phyloP scores from a whole-genome alignment of 306 rosid species.

The Gastrolobium bilobum region DNA sequence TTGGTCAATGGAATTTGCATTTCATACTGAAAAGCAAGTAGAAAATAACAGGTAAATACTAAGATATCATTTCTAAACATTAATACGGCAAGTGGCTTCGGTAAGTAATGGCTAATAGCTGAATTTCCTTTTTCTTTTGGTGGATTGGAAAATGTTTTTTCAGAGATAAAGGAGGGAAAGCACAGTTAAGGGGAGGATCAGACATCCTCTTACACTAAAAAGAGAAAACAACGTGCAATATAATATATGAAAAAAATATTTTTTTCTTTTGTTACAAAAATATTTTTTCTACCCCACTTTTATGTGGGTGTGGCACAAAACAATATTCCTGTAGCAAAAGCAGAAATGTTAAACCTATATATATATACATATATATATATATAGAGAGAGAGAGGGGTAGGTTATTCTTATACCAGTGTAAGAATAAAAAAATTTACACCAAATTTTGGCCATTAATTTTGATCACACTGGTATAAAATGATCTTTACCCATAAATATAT shows the following conservation, averaged over 20 bases:
- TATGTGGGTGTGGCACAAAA: no score
- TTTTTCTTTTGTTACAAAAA: no score
- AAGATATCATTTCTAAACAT: constrained; percentile 1
- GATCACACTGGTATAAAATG: no score
- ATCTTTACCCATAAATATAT: no score
- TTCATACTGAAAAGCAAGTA: constrained; percentile 16
- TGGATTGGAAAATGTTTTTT: neutral
- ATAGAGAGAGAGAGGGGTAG: no score
- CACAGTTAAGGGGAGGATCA: neutral
- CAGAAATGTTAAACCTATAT: no score
- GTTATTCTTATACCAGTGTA: no score
- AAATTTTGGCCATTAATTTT: no score
- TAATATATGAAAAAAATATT: no score
- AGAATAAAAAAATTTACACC: neutral
- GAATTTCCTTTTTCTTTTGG: constrained; percentile 10
- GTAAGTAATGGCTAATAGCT: neutral
- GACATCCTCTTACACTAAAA: neutral
- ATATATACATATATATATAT: no score
- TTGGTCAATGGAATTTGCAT: constrained; percentile 43
- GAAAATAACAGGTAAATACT: constrained; percentile 27
- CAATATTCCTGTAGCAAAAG: no score
- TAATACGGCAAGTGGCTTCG: neutral
- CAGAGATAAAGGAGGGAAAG: neutral
- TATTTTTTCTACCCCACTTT: no score
- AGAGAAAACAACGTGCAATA: neutral